phyloP scores from a whole-genome alignment of 2,329 filamentous ascomycete species.

The Aspergillus clavatus region DNA sequence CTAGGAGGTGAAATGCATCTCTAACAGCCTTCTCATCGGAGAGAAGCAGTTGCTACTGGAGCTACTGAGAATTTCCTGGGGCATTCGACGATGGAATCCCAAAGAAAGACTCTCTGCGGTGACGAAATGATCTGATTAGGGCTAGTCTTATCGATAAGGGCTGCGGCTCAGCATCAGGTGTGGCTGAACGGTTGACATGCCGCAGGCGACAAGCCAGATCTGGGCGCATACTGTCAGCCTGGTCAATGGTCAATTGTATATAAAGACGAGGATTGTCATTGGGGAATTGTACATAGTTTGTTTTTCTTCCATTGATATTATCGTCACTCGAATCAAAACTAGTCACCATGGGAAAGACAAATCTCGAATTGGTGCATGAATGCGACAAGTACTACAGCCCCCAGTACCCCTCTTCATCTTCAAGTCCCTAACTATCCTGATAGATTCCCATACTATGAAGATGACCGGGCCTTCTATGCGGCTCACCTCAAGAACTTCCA shows the following conservation, averaged over 20 bases:
- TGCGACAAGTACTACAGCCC: conserved; percentile 47
- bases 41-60: not conserved
- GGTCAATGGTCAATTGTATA: not conserved
- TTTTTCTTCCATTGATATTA: not conserved
- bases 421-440: conserved; percentile 2
- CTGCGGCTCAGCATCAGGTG: not conserved
- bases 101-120: conserved; percentile 19
- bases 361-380: conserved; percentile 53
- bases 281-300: conserved; percentile 1
- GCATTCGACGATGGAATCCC: conserved; percentile 21
- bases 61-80: conserved; percentile 15
- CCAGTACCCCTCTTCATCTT: no score
- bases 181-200: not conserved
- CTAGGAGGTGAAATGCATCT: not conserved
- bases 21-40: not conserved
- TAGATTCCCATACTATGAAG: conserved; percentile 73
- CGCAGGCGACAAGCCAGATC: not conserved
- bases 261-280: not conserved
- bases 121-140: conserved; percentile 21
- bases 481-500: conserved; percentile 53
- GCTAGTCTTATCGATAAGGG: conserved; percentile 32
- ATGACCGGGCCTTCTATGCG: conserved; percentile 53
- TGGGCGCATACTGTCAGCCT: not conserved
- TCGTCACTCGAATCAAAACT: not conserved
- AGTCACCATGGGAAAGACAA: conserved; percentile 37